Base-by-base conservation (phyloP, 345 rosid species). In the Rhodamnia rubescens region DNA sequence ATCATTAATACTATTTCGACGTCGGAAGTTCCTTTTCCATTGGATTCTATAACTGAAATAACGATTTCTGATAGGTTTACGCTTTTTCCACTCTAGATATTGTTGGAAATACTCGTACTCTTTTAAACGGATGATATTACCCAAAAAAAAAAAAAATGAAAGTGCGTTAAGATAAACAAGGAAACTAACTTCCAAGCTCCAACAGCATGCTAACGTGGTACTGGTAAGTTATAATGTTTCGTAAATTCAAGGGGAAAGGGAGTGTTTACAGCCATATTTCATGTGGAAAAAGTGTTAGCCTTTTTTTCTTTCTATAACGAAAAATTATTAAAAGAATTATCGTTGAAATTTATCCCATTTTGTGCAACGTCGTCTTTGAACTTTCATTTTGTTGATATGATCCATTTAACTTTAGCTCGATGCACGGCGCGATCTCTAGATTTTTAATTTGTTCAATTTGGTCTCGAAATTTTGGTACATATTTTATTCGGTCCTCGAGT, bases 311-410 rank as follows among this genome's bases (percentile, higher is more conserved):
- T 36, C 10, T 10, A 2, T 49, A 10, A 49, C 4, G 51, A 11
- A 49, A 49, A 49, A 11, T 49, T 11, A 49, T 49, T 10, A 11
- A 49, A 49, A 49, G 0, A 10, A 49, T 49, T 10, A 42, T 42
- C 44, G 50, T 47, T 47, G 13, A 11, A 50, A 13, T 50, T 50
- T 50, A 50, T 4, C 52, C 4, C 4, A 50, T 11, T 11, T 11
- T 11, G 13, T 50, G 52, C 4, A 3, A 11, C 4, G 14, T 3
- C 14, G 0, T 50, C 4, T 3, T 11, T 50, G 1, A 11, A 50
- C 0, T 50, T 50, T 50, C 11, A 50, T 11, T 50, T 50, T 50
- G 10, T 50, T 50, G 11, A 50, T 50, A 2, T 11, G 14, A 3
- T 50, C 1, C 52, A 50, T 50, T 50, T 4, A 50, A 11, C 13